Base-by-base conservation (phyloP, 768 basidiomycete genomes). In the Leucocoprinus sp. region DNA sequence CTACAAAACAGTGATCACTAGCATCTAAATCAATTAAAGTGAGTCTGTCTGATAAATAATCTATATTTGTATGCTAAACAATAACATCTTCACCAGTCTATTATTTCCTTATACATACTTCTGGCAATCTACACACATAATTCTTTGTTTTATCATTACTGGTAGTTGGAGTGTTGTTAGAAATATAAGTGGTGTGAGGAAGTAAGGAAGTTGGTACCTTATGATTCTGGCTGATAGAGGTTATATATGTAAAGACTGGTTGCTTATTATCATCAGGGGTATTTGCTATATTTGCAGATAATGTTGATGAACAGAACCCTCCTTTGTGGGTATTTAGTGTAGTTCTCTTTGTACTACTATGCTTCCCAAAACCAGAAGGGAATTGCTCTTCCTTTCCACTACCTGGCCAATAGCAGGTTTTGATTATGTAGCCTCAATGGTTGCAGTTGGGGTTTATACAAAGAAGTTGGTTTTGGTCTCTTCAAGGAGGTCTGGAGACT, bases 311-410 rank as follows among this genome's bases (percentile, higher is more conserved):
- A n/a, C 28, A 8, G 47, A 15, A 29, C 31, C 23, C 18, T 49
- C 19, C 31, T 27, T 31, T n/a, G 36, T 26, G 1, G 42, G 17
- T 33, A 4, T 29, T 19, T 17, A 14, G 3, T 8, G 12, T 14
- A 5, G 34, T 12, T 12, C 33, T 37, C 11, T 35, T 33, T 3
- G 36, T 19, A n/a, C 41, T 37, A 7, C 51, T 39, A 11, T 46
- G 18, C 17, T 44, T 36, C 12, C 55, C 41, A 21, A 57, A 60
- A 12, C 51, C 50, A 2, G 47, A 35, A 0, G 60, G 63, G 34
- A 58, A 60, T 40, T 68, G 65, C 4, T 65, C 65, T 35, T 64
- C 64, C 33, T 65, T 67, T 9, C 64, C 63, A 15, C 65, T 60
- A 0, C 67, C 65, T 8, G 50, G 50, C 51, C 54, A 58, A 54